Base-by-base conservation (phyloP, 2,329 filamentous ascomycete species). In the Colletotrichum shisoi region DNA sequence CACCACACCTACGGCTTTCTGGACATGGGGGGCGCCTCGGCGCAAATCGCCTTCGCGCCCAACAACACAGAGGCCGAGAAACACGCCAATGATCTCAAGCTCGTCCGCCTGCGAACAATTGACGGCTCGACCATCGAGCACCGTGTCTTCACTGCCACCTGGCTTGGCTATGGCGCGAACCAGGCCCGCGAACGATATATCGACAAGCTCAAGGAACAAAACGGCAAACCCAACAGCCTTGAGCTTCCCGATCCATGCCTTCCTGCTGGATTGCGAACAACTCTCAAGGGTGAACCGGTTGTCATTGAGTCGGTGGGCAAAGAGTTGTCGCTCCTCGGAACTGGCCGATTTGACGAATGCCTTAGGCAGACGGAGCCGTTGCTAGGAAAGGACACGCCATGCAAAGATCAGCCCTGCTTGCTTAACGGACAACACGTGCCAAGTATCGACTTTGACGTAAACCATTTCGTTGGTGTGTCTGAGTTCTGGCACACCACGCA, bases 401-500 rank as follows among this genome's bases (percentile, higher is more conserved):
- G 95, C 74, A 80, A 86, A 4, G 91, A 97, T 73, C 80, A 89
- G 31, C 95, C 96, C 0, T 99, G 95, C 77, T 81, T 99, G 40
- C 83, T 99, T 45, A 92, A 97, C 72, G 94, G 95, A 0, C 89
- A 94, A 70, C 93, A 98, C 75, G 93, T 95, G 1, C 95, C 95
- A 1, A 92, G 93, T 3, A 97, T 99, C 70, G 95, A 99, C 76
- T 99, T 98, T 74, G 90, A 95, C 69, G 89, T 98, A 42, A 99
- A 99, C 73, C 96, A 97, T 76, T 99, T 99, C 74, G 90, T 99
- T 34, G 95, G 95, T 12, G 94, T 99, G 3, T 98, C 94, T 1
- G 95, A 99, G 76, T 99, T 96, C 79, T 99, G 95, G 94, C 95
- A 99, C 77, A 96, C 94, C 0, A 99, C 95, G 0, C 95, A 99